These are phyloP conservation scores for Arabidopsis suecica DNA, from an alignment of 345 rosid species.

Conservation along the genomic window DNA sequence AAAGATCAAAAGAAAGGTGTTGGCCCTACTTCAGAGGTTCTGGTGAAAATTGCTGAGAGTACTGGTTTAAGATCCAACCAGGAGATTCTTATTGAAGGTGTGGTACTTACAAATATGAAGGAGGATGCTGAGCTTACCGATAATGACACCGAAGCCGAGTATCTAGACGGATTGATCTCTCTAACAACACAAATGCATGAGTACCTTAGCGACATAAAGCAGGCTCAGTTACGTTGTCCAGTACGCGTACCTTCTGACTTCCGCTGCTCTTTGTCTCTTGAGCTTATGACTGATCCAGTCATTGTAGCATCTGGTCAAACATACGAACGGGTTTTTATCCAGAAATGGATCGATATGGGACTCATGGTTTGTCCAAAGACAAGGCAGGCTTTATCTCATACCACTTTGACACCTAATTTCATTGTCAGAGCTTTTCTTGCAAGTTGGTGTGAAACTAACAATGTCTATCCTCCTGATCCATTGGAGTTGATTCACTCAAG, in stretches of 20 bases:
- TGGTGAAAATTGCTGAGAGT: slow-evolving; percentile 68
- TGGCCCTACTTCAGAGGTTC: slow-evolving; percentile 65
- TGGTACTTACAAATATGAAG: slow-evolving; percentile 79
- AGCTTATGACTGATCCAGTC: slow-evolving; percentile 97
- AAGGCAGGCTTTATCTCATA: slow-evolving; percentile 66
- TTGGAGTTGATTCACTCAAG: slow-evolving; percentile 55
- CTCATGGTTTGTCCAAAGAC: slow-evolving; percentile 95
- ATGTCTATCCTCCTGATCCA: slow-evolving; percentile 81
- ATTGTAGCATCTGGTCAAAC: slow-evolving; percentile 93
- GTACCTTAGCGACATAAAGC: slow-evolving; percentile 62
- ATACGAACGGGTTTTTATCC: slow-evolving; percentile 82
- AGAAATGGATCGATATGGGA: slow-evolving; percentile 87
- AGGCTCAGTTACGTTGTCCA: slow-evolving; percentile 63
- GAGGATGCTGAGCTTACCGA: slow-evolving; percentile 79
- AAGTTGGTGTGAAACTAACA: slow-evolving; percentile 89
- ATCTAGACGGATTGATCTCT: slow-evolving; percentile 64
- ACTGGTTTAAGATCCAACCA: slow-evolving; percentile 83
- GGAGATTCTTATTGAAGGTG: slow-evolving; percentile 87
- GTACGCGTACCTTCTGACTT: slow-evolving; percentile 84
- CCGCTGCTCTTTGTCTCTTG: slow-evolving; percentile 88
- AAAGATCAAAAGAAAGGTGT: slow-evolving; percentile 60
- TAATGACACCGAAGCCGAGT: slow-evolving; percentile 62
- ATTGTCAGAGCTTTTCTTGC: slow-evolving; percentile 88
- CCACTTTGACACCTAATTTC: slow-evolving; percentile 83
- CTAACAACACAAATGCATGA: slow-evolving; percentile 72